Evolutionary conservation across 2,329 filamentous ascomycete species (phyloP), one percentile per base, ranked within the genome.

Genomic region (Arthrobotrys megalospora): DNA sequence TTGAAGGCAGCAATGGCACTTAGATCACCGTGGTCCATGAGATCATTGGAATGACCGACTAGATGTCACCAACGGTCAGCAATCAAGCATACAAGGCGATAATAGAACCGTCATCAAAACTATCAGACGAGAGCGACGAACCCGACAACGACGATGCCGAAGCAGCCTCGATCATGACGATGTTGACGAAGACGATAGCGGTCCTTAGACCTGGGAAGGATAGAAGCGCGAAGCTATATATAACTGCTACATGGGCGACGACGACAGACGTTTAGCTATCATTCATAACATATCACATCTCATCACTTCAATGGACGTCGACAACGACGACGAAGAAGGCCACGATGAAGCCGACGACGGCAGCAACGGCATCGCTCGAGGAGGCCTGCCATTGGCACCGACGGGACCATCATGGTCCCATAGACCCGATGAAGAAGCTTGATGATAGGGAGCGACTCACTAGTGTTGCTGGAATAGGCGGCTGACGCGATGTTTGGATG

Each of bases 1-100:
- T 78, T 78, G 41, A 78, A 78, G 12, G 67, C 75, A 12, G 75
- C 75, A 16, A 78, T 78, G 28, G 75, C 75, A 53, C 75, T 78
- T 11, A 78, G 68, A 19, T 72, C 75, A 16, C 67, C 62, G 19
- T 78, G 75, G 28, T 78, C 75, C 52, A 78, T 78, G 28, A 62
- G 32, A 50, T 77, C 65, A 62, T 48, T 41, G 12, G 72, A 48
- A 45, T 66, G 66, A 28, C 67, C 67, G 62, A 34, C n/a, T 38
- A 38, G 24, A 52, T 7, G 24, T 36, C 41, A 10, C 5, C 32
- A 24, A 36, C 14, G 6, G 67, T 78, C 47, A 78, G 62, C 34
- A 47, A 70, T 50, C 41, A 45, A 28, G 60, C 3, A 41, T 53
- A n/a, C 24, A 32, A 47, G 7, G 2, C 8, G 10, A n/a, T 14